These are phyloP conservation scores for Fomitopsis palustris DNA, from an alignment of 1,284 basidiomycete species.

Conservation along the genomic window DNA sequence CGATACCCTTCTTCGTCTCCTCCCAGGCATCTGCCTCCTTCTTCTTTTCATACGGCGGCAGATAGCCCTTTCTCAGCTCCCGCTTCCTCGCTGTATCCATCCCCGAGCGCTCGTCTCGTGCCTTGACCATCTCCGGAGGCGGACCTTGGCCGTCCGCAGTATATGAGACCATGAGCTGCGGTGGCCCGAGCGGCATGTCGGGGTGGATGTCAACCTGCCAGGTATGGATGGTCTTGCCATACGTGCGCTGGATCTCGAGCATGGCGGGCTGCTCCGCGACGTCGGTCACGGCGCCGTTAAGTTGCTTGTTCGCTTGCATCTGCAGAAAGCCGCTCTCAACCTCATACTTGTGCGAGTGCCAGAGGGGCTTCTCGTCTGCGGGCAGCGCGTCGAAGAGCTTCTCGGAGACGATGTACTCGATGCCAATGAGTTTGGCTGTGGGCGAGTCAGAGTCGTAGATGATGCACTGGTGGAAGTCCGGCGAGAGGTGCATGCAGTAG, in stretches of 20 bases:
- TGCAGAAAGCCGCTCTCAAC: conserved; percentile 48
- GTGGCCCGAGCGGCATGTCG: conserved; percentile 45
- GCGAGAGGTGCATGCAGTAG: conserved; percentile 36
- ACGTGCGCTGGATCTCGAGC: conserved; percentile 45
- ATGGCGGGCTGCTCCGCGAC: conserved; percentile 42
- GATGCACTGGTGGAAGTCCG: conserved; percentile 31
- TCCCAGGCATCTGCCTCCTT: conserved; percentile 37
- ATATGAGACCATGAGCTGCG: conserved; percentile 45
- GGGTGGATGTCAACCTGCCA: conserved; percentile 42
- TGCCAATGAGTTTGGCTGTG: conserved; percentile 45
- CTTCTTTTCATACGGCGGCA: conserved; percentile 35
- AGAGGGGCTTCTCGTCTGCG: conserved; percentile 44
- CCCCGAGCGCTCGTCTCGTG: conserved; percentile 34
- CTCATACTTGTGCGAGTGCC: conserved; percentile 43
- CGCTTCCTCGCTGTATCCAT: conserved; percentile 35
- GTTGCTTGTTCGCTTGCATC: conserved; percentile 33
- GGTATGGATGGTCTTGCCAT: conserved; percentile 51
- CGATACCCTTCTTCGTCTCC: conserved; percentile 26
- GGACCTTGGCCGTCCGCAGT: conserved; percentile 35
- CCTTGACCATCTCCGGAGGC: conserved; percentile 28
- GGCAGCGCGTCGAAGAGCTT: conserved; percentile 40
- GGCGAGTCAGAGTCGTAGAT: conserved; percentile 45
- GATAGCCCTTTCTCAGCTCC: conserved; percentile 33
- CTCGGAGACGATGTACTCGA: conserved; percentile 50
- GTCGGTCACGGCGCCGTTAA: conserved; percentile 35